Evolutionary conservation across 371 early-diverging fungal species (phyloP), one percentile per base, ranked within the genome.

Genomic region (Mucor mucedo): DNA sequence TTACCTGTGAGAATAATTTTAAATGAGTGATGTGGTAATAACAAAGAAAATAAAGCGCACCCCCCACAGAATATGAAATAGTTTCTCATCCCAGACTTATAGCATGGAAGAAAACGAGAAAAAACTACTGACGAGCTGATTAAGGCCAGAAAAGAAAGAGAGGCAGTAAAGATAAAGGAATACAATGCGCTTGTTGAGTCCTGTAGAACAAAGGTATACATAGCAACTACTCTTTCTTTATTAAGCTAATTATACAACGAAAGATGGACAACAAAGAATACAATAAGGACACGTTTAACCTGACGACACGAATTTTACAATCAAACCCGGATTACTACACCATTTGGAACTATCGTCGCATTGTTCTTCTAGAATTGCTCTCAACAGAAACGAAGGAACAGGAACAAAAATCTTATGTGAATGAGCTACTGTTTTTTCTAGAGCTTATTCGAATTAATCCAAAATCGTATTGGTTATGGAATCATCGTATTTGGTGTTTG

Each of bases 401-500:
- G 66, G 56, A 68, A 75, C 61, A 75, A 71, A 58, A 73, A 52
- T 9, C 41, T 39, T 78, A 76, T 58, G 67, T 77, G n/a, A 61
- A 73, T 16, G 94, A 93, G 58, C 79, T 93, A 3, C 77, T 65
- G 27, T 83, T 91, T 32, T 77, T 91, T 55, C 78, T 88, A 74
- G 85, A 85, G 39, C 71, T 88, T 28, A 82, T 91, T 29, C 75
- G 68, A 54, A 83, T 82, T 48, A 89, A 91, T 63, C 93, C 94
- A 27, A 95, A 95, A 73, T 93, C 93, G 10, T 95, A 95, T 72
- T 96, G 93, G 90, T 84, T 94, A 65, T 98, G 95, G 94, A 94
- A 94, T 73, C 98, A 98, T 78, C 89, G 98, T 9, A 72, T 89
- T 38, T 98, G 97, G 97, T 84, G 88, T 35, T 82, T 97, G 40